Evolutionary conservation across 345 rosid species (phyloP).

Genomic region (Acer campestre): DNA sequence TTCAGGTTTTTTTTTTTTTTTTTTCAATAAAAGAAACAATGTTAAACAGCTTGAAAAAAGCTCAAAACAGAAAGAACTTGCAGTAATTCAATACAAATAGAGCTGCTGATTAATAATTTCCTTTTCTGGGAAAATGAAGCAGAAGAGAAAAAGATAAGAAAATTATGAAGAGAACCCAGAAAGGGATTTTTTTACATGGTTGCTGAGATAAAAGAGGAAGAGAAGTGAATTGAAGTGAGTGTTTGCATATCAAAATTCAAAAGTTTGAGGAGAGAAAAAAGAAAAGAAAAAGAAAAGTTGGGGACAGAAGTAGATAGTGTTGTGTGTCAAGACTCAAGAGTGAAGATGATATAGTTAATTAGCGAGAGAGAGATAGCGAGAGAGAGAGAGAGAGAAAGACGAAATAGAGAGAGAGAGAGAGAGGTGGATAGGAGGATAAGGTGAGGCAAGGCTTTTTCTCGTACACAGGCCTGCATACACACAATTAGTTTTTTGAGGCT

Average conservation of each 20-base stretch:
- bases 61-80: background rate
- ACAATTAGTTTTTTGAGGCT: conserved; percentile 36
- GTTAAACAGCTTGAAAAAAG: background rate
- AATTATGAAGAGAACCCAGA: background rate
- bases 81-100: background rate
- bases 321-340: conserved; percentile 19
- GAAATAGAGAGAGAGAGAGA: background rate
- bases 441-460: conserved; percentile 40
- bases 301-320: conserved; percentile 11
- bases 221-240: conserved; percentile 5
- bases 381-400: background rate
- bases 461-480: conserved; percentile 29
- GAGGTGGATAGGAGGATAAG: conserved; percentile 81
- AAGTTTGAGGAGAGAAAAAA: background rate
- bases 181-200: conserved; percentile 6
- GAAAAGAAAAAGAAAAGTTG: background rate
- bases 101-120: too few species aligned
- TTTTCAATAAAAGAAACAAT: background rate
- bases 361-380: conserved; percentile 5
- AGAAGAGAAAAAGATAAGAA: background rate
- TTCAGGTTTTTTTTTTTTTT: too few species aligned
- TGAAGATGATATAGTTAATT: conserved; percentile 19
- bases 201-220: background rate
- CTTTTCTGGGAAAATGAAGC: too few species aligned
- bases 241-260: conserved; percentile 7